These are phyloP conservation scores for Mycogone perniciosa DNA, from an alignment of 2,329 filamentous ascomycete species.

Conservation along the genomic window DNA sequence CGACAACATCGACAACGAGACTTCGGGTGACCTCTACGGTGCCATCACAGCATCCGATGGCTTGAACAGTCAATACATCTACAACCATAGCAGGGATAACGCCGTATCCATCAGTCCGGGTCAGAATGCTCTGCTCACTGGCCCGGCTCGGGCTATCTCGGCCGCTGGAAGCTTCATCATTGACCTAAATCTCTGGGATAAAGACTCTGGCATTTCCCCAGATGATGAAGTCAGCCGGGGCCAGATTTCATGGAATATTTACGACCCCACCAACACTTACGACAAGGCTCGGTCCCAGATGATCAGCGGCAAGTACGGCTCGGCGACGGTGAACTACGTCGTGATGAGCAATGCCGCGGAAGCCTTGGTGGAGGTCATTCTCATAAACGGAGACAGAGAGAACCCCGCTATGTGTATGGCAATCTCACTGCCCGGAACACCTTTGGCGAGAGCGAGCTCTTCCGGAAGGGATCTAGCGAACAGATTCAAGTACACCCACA, in stretches of 20 bases:
- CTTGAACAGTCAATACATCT: no score
- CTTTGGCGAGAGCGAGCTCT: background rate
- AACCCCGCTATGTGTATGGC: constrained; percentile 7
- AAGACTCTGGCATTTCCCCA: no score
- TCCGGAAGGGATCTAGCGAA: background rate
- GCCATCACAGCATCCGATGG: constrained; percentile 1
- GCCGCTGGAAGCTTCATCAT: background rate
- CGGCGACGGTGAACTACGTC: constrained; percentile 5
- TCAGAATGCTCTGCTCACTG: no score
- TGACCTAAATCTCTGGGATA: no score
- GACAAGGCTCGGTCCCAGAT: no score
- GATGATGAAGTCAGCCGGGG: no score
- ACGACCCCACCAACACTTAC: no score
- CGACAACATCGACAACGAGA: constrained; percentile 8
- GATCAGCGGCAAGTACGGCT: constrained; percentile 4
- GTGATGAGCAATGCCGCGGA: constrained; percentile 1
- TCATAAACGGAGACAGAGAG: constrained; percentile 11
- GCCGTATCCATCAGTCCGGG: background rate
- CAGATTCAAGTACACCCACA: background rate
- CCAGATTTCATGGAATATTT: no score
- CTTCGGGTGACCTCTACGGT: constrained; percentile 8
- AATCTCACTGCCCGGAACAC: background rate
- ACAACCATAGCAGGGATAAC: no score
- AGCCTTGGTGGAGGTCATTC: constrained; percentile 1
- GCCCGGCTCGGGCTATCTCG: background rate